Conservation (phyloP, 2,329 filamentous ascomycete species). For the Pestalotiopsis sp. region DNA sequence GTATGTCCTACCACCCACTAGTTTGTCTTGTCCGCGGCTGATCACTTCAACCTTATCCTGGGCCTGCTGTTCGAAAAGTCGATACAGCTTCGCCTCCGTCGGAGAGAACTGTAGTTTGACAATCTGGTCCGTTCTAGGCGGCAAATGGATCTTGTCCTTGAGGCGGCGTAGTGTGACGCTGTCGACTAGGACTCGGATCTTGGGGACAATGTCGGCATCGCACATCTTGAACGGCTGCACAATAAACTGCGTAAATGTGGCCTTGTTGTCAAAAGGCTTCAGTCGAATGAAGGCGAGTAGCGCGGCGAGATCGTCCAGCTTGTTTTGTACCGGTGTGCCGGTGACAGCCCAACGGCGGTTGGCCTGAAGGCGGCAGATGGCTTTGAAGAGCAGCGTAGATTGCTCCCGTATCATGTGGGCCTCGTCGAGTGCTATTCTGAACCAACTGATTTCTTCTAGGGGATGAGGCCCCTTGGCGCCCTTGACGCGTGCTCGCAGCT, state of each 20-base stretch:
- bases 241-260: conserved; percentile 77
- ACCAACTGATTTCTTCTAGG: conserved; percentile 81
- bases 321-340: conserved; percentile 93
- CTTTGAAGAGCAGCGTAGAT: conserved; percentile 78
- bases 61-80: conserved; percentile 81
- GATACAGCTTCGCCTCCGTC: conserved; percentile 76
- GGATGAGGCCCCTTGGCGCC: conserved; percentile 62
- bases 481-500: conserved; percentile 66
- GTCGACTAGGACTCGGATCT: conserved; percentile 85
- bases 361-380: conserved; percentile 76
- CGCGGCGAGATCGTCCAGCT: conserved; percentile 84
- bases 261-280: conserved; percentile 78
- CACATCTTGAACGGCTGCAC: conserved; percentile 84
- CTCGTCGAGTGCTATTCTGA: conserved; percentile 90
- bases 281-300: conserved; percentile 83
- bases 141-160: conserved; percentile 88
- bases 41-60: conserved; percentile 78
- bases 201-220: conserved; percentile 79
- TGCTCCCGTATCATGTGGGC: conserved; percentile 93
- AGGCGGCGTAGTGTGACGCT: conserved; percentile 90
- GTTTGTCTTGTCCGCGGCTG: conserved; percentile 59
- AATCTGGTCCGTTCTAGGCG: conserved; percentile 70
- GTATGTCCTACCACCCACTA: conserved; percentile 82
- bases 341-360: conserved; percentile 95
- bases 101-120: conserved; percentile 73